These are phyloP conservation scores for Nannochloropsis gaditana DNA, from an alignment of 108 stramenopile species.

Conservation along the genomic window DNA sequence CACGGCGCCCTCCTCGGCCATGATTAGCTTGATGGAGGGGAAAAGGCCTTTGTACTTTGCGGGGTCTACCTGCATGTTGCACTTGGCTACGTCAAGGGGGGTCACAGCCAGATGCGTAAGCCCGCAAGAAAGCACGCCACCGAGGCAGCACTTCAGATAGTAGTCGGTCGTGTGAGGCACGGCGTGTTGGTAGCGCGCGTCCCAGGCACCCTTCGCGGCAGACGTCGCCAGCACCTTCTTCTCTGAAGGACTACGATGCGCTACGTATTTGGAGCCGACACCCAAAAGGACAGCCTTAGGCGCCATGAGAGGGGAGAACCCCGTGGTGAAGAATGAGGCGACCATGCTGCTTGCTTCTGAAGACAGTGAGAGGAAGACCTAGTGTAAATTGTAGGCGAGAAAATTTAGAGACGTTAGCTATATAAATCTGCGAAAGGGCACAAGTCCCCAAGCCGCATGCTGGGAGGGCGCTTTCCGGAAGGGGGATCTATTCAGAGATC, in stretches of 20 bases:
- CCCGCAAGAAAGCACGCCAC: constrained; percentile 53
- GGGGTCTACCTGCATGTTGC: constrained; percentile 56
- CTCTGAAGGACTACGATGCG: not conserved
- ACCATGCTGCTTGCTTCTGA: not conserved
- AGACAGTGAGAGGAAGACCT: not conserved
- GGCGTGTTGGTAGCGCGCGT: constrained; percentile 29
- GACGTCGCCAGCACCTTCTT: constrained; percentile 31
- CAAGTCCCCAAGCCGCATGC: too few relatives aligned
- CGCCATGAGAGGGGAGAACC: constrained; percentile 22
- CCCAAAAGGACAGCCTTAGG: not conserved
- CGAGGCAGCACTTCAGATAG: constrained; percentile 55
- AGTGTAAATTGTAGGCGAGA: not conserved
- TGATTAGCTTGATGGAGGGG: constrained; percentile 35
- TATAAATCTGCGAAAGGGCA: too few relatives aligned
- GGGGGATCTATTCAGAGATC: too few relatives aligned
- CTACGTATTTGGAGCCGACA: not conserved
- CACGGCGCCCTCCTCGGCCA: constrained; percentile 39
- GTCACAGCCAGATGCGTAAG: constrained; percentile 50
- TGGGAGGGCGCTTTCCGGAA: too few relatives aligned
- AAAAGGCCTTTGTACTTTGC: constrained; percentile 45
- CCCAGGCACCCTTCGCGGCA: constrained; percentile 23
- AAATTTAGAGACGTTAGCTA: not conserved
- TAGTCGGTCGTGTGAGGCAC: constrained; percentile 36
- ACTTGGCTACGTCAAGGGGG: constrained; percentile 54
- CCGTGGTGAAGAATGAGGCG: not conserved